Conservation (phyloP, 768 basidiomycete species). For the Trametes cinnabarina region DNA sequence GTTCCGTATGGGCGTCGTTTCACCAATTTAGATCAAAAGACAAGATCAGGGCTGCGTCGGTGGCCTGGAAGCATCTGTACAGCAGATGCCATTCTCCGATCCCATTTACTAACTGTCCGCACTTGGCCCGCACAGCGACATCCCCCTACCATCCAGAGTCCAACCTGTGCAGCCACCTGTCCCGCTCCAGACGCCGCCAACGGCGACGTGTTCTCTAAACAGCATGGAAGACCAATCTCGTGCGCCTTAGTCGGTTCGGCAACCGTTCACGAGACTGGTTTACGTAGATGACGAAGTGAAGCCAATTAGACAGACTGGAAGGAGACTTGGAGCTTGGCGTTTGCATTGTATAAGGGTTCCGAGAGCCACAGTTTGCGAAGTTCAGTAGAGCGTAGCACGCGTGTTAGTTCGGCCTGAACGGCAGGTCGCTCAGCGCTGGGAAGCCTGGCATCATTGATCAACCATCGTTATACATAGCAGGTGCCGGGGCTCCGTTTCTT, state of each 20-base stretch:
- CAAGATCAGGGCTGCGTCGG: conserved; percentile 8
- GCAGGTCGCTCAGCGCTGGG: too few relatives aligned
- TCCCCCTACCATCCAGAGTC: background rate
- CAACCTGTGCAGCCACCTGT: too few relatives aligned
- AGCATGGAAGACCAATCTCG: background rate
- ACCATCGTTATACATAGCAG: too few relatives aligned
- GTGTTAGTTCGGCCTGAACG: too few relatives aligned
- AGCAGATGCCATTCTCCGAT: conserved; percentile 3
- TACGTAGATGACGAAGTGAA: background rate
- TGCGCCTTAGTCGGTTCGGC: background rate
- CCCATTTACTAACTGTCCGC: background rate
- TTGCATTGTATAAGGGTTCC: background rate
- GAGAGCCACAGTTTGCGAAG: background rate
- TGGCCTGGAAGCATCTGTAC: background rate
- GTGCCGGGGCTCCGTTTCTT: too few relatives aligned
- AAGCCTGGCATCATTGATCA: too few relatives aligned
- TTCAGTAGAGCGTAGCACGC: background rate
- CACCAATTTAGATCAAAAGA: conserved; percentile 1
- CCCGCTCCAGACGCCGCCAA: too few relatives aligned
- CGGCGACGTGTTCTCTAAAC: background rate
- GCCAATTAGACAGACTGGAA: background rate
- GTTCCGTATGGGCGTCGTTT: conserved; percentile 1
- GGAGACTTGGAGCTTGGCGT: background rate
- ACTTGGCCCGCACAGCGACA: background rate
- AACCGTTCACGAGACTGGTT: background rate